Conservation (phyloP, 805 yeast genomes). For the Monosporozyma aquatica region DNA sequence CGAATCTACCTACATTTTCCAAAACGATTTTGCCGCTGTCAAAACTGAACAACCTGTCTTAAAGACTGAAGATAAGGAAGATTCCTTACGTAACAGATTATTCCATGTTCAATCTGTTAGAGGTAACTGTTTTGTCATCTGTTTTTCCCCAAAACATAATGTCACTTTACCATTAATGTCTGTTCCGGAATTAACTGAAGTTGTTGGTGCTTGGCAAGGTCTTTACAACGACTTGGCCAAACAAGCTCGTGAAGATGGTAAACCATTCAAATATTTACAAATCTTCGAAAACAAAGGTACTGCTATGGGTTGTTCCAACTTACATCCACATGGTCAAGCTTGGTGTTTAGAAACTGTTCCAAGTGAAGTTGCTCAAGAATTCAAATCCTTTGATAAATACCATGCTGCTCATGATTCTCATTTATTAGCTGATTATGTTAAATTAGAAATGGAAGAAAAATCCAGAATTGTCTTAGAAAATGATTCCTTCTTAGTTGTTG, state of each 20-base stretch:
- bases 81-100: conserved; percentile 34
- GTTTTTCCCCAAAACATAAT: conserved; percentile 63
- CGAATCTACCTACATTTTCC: conserved; percentile 48
- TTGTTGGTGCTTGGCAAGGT: conserved; percentile 53
- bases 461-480: conserved; percentile 50
- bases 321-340: conserved; percentile 78
- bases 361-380: conserved; percentile 54
- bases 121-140: conserved; percentile 63
- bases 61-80: conserved; percentile 13
- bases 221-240: conserved; percentile 39
- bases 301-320: conserved; percentile 76
- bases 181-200: conserved; percentile 34
- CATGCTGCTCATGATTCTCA: conserved; percentile 36
- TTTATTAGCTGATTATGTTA: conserved; percentile 54
- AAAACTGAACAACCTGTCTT: conserved; percentile 45
- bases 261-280: conserved; percentile 52
- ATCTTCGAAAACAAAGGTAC: conserved; percentile 72
- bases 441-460: conserved; percentile 41
- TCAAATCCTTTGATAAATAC: conserved; percentile 43
- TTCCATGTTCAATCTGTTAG: conserved; percentile 49
- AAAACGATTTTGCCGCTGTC: conserved; percentile 67
- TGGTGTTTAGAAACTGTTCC: conserved; percentile 65
- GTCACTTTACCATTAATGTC: conserved; percentile 58
- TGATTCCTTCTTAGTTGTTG: conserved; percentile 56
- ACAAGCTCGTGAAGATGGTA: conserved; percentile 30